A percentile compares a stretch with the other conserved stretches of the same genome.
Evolutionary conservation across 805 yeast genomes (phyloP).

Genomic region (Saccharomycopsis fibuligera): DNA sequence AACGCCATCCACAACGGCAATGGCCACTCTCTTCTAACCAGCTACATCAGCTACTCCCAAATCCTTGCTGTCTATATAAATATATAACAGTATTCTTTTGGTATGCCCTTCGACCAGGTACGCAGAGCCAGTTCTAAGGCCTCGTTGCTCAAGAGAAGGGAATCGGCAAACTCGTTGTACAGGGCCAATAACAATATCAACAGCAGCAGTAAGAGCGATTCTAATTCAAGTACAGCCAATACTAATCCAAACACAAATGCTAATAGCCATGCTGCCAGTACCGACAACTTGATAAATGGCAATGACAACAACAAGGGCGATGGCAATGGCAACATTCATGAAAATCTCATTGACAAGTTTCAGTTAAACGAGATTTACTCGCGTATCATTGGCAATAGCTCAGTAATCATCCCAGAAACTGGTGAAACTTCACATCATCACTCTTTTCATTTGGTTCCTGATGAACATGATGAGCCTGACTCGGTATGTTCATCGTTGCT

Average conservation of each 20-base stretch:
- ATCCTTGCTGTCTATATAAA: too few relatives aligned
- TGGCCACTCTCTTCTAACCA: too few relatives aligned
- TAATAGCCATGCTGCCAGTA: too few relatives aligned
- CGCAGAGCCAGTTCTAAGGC: not conserved
- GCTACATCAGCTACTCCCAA: too few relatives aligned
- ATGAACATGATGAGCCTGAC: not conserved
- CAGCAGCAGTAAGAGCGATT: too few relatives aligned
- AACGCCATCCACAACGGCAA: too few relatives aligned
- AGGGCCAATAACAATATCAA: not conserved
- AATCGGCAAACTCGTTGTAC: not conserved
- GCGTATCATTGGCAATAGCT: constrained; percentile 25
- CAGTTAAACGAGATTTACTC: constrained; percentile 20
- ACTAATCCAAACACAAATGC: too few relatives aligned
- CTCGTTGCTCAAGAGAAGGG: constrained; percentile 7
- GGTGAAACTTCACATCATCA: constrained; percentile 29
- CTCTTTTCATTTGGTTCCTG: not conserved
- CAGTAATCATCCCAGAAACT: constrained; percentile 40
- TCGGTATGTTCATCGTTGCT: too few relatives aligned
- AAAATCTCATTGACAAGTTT: not conserved
- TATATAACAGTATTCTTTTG: too few relatives aligned
- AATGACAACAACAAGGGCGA: not conserved
- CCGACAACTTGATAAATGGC: not conserved
- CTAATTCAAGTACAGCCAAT: too few relatives aligned
- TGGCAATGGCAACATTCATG: not conserved
- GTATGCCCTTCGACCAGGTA: not conserved